Conservation (phyloP, 495 filamentous ascomycete genomes). For the Neurospora sp. region DNA sequence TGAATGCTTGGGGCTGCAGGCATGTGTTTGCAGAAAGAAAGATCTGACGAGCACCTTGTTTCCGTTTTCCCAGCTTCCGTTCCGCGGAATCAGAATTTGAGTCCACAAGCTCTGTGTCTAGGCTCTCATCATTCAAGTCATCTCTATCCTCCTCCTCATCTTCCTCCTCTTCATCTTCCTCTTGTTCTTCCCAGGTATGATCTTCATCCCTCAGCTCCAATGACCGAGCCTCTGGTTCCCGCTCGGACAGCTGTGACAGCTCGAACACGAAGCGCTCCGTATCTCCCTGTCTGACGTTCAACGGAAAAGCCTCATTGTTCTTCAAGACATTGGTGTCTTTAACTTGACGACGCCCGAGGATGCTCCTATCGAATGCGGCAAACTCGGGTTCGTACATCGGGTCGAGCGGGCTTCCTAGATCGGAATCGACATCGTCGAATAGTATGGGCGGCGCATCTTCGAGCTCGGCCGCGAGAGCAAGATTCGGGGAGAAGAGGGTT, state of each 20-base stretch:
- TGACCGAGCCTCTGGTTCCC: not conserved
- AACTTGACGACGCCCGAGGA: slow-evolving; percentile 49
- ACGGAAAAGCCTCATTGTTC: slow-evolving; percentile 51
- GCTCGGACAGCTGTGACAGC: slow-evolving; percentile 4
- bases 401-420: slow-evolving; percentile 15
- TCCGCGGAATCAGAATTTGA: not conserved
- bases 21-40: slow-evolving; percentile 80
- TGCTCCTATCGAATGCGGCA: slow-evolving; percentile 44
- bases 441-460: slow-evolving; percentile 29
- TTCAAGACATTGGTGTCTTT: slow-evolving; percentile 35
- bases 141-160: not conserved
- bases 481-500: slow-evolving; percentile 40
- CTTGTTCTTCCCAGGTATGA: not conserved
- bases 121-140: not conserved
- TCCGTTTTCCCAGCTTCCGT: slow-evolving; percentile 15
- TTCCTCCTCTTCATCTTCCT: slow-evolving; percentile 5
- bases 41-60: slow-evolving; percentile 36
- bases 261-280: slow-evolving; percentile 32
- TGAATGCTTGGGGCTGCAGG: slow-evolving; percentile 50
- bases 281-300: slow-evolving; percentile 48
- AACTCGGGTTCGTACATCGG: slow-evolving; percentile 49
- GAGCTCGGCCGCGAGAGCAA: slow-evolving; percentile 51
- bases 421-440: slow-evolving; percentile 31
- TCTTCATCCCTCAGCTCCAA: slow-evolving; percentile 14
- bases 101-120: not conserved